Conservation (phyloP, 176 grass and related monocot species). For the Eragrostis nindensis region DNA sequence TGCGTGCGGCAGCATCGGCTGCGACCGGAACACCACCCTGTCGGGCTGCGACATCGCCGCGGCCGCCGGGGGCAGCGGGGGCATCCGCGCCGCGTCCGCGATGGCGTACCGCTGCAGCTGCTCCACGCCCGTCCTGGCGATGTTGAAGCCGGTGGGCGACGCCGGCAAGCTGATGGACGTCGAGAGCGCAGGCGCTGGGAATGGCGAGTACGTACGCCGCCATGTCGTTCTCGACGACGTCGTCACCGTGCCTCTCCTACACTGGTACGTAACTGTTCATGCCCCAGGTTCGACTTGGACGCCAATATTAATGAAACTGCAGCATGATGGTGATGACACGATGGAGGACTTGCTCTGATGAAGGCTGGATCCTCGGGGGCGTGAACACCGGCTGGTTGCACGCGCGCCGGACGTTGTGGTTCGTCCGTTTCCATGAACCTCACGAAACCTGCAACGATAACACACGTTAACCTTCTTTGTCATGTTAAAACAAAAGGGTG, state of each 20-base stretch:
- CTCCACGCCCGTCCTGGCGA: slow-evolving; percentile 2
- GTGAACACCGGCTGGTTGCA: not conserved
- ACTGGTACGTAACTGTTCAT: slow-evolving; percentile 31
- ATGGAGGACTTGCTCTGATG: slow-evolving; percentile 34
- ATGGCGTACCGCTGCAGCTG: not conserved
- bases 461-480: too few relatives aligned
- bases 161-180: slow-evolving; percentile 82
- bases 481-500: too few relatives aligned
- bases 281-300: not conserved
- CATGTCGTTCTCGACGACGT: not conserved
- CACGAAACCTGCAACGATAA: slow-evolving; percentile 15
- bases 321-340: not conserved
- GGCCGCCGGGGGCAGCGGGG: not conserved
- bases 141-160: slow-evolving; percentile 54
- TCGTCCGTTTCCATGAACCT: slow-evolving; percentile 42
- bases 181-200: slow-evolving; percentile 28
- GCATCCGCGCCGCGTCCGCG: slow-evolving; percentile 1
- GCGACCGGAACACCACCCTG: slow-evolving; percentile 67
- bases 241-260: slow-evolving; percentile 32
- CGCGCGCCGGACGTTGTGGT: not conserved
- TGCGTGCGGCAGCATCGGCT: slow-evolving; percentile 48
- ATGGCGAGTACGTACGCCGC: slow-evolving; percentile 27
- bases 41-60: slow-evolving; percentile 32
- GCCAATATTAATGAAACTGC: not conserved
- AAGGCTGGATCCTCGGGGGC: not conserved